phyloP scores from a whole-genome alignment of 768 basidiomycete species.

The Lactarius deliciosus region DNA sequence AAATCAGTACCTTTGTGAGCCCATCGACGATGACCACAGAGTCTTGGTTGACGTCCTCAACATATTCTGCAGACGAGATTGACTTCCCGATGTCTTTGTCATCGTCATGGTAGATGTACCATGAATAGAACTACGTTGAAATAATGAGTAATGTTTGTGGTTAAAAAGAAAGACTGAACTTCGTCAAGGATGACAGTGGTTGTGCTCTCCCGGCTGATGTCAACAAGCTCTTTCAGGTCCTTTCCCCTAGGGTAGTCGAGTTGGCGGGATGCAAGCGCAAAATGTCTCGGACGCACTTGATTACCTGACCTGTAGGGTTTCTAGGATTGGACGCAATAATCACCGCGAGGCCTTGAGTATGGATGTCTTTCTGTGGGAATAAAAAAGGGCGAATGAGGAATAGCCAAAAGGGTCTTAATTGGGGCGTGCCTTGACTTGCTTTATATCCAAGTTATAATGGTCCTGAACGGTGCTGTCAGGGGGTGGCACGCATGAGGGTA shows the following conservation, averaged over 20 bases:
- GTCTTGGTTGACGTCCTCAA: slow-evolving; percentile 88
- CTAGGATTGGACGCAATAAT: slow-evolving; percentile 92
- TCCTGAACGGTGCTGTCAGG: slow-evolving; percentile 39
- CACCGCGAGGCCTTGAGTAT: slow-evolving; percentile 78
- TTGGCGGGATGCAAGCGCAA: not conserved
- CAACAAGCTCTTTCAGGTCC: slow-evolving; percentile 78
- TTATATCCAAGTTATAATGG: slow-evolving; percentile 76
- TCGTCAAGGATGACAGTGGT: slow-evolving; percentile 87
- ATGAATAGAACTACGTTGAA: slow-evolving; percentile 76
- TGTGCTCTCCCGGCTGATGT: slow-evolving; percentile 61
- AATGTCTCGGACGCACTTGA: slow-evolving; percentile 45
- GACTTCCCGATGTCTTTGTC: slow-evolving; percentile 73
- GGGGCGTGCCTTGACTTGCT: slow-evolving; percentile 63
- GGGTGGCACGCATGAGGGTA: slow-evolving; percentile 24
- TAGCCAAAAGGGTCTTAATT: not conserved
- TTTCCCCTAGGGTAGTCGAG: slow-evolving; percentile 51
- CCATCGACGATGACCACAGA: slow-evolving; percentile 86
- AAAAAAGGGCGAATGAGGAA: not conserved
- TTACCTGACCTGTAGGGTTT: slow-evolving; percentile 93
- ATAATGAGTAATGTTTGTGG: not conserved
- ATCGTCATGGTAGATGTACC: slow-evolving; percentile 89
- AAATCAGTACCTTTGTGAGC: slow-evolving; percentile 70
- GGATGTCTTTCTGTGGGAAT: slow-evolving; percentile 64
- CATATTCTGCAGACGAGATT: slow-evolving; percentile 77
- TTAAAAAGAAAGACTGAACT: slow-evolving; percentile 41